Percentiles rank a stretch among this genome's conserved stretches.
phyloP scores from a whole-genome alignment of 345 rosid genomes.

The Alliaria petiolata region DNA sequence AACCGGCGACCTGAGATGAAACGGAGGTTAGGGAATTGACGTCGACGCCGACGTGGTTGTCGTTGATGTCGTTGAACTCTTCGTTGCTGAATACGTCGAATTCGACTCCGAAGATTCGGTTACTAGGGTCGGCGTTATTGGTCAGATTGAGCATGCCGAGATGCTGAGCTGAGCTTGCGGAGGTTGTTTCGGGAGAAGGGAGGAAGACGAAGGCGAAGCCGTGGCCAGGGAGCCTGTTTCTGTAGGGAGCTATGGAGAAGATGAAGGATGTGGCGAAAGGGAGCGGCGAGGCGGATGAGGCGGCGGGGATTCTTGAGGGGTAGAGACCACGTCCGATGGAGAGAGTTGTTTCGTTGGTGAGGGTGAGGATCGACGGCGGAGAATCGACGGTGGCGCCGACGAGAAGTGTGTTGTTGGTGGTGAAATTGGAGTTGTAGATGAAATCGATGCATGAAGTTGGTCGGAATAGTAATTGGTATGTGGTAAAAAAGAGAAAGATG shows the following conservation, averaged over 20 bases:
- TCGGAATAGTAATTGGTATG: constrained; percentile 1
- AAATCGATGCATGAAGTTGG: constrained; percentile 40
- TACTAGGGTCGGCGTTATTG: constrained; percentile 37
- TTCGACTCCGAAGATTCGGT: constrained; percentile 56
- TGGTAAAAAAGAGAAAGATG: not conserved
- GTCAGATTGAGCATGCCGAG: constrained; percentile 59
- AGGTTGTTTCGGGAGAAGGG: constrained; percentile 40
- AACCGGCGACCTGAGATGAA: constrained; percentile 43
- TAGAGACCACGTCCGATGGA: constrained; percentile 63
- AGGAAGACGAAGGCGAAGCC: constrained; percentile 63
- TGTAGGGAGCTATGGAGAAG: constrained; percentile 64
- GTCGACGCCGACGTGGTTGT: constrained; percentile 75
- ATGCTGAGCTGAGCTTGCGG: constrained; percentile 45
- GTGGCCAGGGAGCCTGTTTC: constrained; percentile 47
- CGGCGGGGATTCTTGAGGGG: constrained; percentile 41
- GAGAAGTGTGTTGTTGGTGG: constrained; percentile 39
- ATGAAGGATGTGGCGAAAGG: constrained; percentile 71
- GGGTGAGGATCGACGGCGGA: constrained; percentile 43
- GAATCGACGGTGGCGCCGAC: constrained; percentile 47
- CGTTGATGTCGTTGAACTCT: constrained; percentile 60
- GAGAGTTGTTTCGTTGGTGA: constrained; percentile 50
- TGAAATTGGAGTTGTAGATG: constrained; percentile 62
- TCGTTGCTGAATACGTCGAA: constrained; percentile 67
- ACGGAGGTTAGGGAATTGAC: constrained; percentile 56
- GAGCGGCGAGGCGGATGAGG: constrained; percentile 32